These are phyloP conservation scores for Cladosporium cucumerinum DNA, from an alignment of 2,329 filamentous ascomycete genomes.

Conservation along the genomic window DNA sequence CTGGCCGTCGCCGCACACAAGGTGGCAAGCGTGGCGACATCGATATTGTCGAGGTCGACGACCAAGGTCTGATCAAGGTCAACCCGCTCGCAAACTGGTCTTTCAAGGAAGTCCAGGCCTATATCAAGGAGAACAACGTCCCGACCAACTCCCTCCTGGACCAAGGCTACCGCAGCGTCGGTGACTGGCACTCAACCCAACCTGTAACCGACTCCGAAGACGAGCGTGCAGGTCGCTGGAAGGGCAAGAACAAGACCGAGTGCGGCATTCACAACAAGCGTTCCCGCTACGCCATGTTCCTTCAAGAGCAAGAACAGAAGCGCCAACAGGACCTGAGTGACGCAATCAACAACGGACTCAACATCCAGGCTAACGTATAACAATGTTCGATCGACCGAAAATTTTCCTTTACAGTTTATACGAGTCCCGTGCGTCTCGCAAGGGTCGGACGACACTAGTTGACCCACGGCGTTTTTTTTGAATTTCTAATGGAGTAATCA, in stretches of 20 bases:
- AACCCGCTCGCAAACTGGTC: slow-evolving; percentile 95
- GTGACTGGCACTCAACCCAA: slow-evolving; percentile 95
- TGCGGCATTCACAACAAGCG: slow-evolving; percentile 99
- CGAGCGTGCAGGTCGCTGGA: slow-evolving; percentile 94
- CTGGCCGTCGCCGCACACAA: slow-evolving; percentile 85
- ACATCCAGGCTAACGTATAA: slow-evolving; percentile 31
- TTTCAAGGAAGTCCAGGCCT: slow-evolving; percentile 83
- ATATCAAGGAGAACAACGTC: slow-evolving; percentile 80
- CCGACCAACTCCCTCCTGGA: slow-evolving; percentile 93
- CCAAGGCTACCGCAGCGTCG: slow-evolving; percentile 94
- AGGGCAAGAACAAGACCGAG: slow-evolving; percentile 92
- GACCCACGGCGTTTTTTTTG: slow-evolving; percentile 6
- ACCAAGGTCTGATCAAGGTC: slow-evolving; percentile 90
- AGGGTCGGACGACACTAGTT: slow-evolving; percentile 13
- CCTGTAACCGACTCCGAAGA: slow-evolving; percentile 90
- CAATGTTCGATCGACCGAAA: not conserved
- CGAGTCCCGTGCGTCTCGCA: slow-evolving; percentile 13
- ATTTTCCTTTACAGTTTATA: slow-evolving; percentile 5
- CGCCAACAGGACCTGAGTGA: slow-evolving; percentile 53
- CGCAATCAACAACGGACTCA: slow-evolving; percentile 34
- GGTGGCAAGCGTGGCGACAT: slow-evolving; percentile 88
- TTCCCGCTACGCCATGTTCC: slow-evolving; percentile 84
- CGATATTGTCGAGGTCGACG: slow-evolving; percentile 88
- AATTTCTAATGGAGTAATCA: slow-evolving; percentile 19
- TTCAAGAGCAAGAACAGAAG: slow-evolving; percentile 70